Percentiles rank a stretch among this genome's conserved stretches.
Evolutionary conservation across 306 rosid species (phyloP).

Genomic region (Prunus padus): DNA sequence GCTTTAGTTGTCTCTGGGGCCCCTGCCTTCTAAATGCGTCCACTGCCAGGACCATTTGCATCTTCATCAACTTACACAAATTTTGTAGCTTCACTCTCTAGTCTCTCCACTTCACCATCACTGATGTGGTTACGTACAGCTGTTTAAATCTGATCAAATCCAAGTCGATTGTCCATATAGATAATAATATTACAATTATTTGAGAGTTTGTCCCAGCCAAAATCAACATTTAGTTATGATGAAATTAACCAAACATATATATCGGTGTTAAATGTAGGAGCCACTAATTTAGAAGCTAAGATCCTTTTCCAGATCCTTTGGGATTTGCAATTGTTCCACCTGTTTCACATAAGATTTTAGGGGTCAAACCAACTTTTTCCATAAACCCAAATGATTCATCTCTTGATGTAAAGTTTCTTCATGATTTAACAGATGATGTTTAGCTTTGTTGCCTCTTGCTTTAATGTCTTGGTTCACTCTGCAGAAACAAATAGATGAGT

Average conservation of each 20-base stretch:
- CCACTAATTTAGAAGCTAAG: neutral
- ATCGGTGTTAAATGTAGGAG: neutral
- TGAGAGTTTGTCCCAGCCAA: neutral
- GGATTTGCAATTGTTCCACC: neutral
- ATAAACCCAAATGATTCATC: neutral
- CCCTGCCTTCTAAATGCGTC: neutral
- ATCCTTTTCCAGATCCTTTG: neutral
- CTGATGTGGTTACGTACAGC: neutral
- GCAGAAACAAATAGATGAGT: neutral
- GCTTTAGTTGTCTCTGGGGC: neutral
- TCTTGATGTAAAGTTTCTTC: neutral
- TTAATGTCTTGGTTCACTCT: neutral
- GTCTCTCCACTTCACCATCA: neutral
- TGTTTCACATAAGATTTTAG: neutral
- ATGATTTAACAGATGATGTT: neutral
- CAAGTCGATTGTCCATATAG: neutral
- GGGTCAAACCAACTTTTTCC: no score
- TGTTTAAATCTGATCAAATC: neutral
- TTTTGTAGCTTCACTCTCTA: neutral
- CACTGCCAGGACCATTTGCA: neutral
- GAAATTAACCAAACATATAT: neutral
- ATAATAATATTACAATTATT: neutral
- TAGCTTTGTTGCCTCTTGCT: neutral
- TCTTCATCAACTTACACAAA: neutral
- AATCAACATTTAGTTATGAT: neutral